Base-by-base conservation (phyloP, 306 rosid species). In the Lathyrus sativus region DNA sequence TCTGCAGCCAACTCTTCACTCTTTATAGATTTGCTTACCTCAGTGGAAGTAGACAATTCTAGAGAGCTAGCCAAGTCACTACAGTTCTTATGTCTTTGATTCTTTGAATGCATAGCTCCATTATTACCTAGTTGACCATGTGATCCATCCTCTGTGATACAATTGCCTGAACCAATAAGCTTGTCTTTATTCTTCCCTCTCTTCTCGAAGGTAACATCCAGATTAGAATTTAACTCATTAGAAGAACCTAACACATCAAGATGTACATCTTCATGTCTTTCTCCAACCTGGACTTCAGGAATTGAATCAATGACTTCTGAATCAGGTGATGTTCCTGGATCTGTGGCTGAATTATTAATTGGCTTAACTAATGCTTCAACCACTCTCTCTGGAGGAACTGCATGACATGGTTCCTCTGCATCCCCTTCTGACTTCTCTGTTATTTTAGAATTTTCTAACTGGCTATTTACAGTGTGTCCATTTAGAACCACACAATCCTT, bases 311-410 rank as follows among this genome's bases (percentile, higher is more conserved):
- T 90, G 68, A 93, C 96, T 90, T 93, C 98, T 6, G 98, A 93
- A 85, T 93, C 98, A 68, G 97, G 98, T 33, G 98, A 93, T 78
- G 98, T 93, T 83, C 93, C 98, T 48, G 99, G 95, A 78, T 95
- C 91, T 82, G 70, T 84, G 72, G 68, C 82, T 78, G 76, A 74
- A 53, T 62, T 75, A 67, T 79, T 83, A 62, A 70, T 57, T 43
- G 75, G 70, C 71, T 80, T 83, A 72, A 78, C 84, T 60, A 89
- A 61, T 51, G 95, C 74, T 41, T 83, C 86, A 80, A 75, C 79
- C 78, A 68, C 57, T 46, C 61, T 65, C 74, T 77, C 70, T 9
- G 86, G 74, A 59, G 83, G 72, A 74, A 73, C 73, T 69, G 70
- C 77, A 24, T 24, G 76, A 66, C 69, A 78, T 53, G 56, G 68